Evolutionary conservation across 805 yeast genomes (phyloP), one percentile per base, ranked within the genome.

Genomic region (Candida orba): DNA sequence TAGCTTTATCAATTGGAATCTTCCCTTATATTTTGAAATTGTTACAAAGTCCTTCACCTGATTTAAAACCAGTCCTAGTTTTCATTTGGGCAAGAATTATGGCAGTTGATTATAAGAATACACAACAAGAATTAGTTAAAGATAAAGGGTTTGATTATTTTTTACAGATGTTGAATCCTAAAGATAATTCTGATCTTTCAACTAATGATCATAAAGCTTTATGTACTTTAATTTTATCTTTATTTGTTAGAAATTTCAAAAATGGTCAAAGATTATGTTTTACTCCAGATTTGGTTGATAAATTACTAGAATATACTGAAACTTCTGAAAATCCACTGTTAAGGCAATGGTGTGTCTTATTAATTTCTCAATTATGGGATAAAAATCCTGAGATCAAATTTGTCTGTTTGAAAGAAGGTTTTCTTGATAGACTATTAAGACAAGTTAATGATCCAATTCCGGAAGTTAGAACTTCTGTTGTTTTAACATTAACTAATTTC

Each of bases 11-110:
- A 8, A 90, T 93, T 51, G 98, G 98, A 20, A 91, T 93, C 27
- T 93, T 91, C 63, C 98, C 98, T 0, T 93, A 93, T 58, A 95
- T 93, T 29, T 68, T 91, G 43, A 88, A 90, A 54, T 71, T 93
- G 20, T 66, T 93, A 30, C 98, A 91, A 59, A 82, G 95, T 47
- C 98, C 98, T 0, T 96, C 98, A 0, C 95, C 87, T 24, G 98
- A 93, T 57, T 69, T 93, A 46, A 89, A 89, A 56, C 98, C 98
- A 0, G 95, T 91, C 4, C 66, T 93, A 45, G 93, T 93, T 2
- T 93, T 91, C 56, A 93, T 93, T 43, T 93, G 99, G 99, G 96
- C 98, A 1, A 73, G 98, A 52, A 88, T 93, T 20, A 88, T 93
- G 93, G 90, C 97, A 3, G 95, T 93, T 22, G 98, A 91, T 63